Evolutionary conservation across 371 early-diverging fungal genomes (phyloP).

Genomic region (Mucor racemosus): DNA sequence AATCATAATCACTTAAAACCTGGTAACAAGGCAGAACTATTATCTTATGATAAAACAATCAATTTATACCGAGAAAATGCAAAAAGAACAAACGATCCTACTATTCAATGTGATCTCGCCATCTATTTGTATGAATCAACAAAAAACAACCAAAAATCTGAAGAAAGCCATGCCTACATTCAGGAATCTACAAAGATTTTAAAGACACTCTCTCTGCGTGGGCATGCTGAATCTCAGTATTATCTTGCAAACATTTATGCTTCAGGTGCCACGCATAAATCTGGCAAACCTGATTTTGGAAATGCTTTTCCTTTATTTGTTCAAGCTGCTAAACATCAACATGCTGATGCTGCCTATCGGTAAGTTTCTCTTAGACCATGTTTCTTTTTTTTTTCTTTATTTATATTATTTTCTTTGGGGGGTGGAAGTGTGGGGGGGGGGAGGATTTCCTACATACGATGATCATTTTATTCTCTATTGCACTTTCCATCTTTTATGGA

Average conservation of each 20-base stretch:
- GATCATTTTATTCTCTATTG: neutral
- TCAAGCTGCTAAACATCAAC: constrained; percentile 71
- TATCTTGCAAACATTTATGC: constrained; percentile 70
- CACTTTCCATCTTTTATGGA: neutral
- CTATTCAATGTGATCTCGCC: constrained; percentile 79
- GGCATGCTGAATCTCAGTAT: constrained; percentile 69
- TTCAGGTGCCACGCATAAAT: constrained; percentile 54
- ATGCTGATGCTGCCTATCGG: constrained; percentile 68
- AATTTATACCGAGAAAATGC: constrained; percentile 71
- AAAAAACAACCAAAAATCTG: constrained; percentile 39
- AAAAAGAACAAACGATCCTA: constrained; percentile 70
- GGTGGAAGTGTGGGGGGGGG: no score
- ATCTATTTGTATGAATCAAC: constrained; percentile 68
- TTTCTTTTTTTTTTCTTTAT: constrained; percentile 10
- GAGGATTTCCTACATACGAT: neutral
- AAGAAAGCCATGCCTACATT: constrained; percentile 52
- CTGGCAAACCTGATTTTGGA: constrained; percentile 60
- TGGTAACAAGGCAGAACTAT: constrained; percentile 63
- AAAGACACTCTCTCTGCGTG: constrained; percentile 57
- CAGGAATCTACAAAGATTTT: constrained; percentile 64
- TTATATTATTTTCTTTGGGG: constrained; percentile 1
- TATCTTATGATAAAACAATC: constrained; percentile 70
- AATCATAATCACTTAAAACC: constrained; percentile 69
- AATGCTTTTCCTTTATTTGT: constrained; percentile 71
- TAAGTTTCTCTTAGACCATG: constrained; percentile 26